These are phyloP conservation scores for Neocallimastix lanati DNA, from an alignment of 192 early-diverging fungal genomes.

Conservation along the genomic window DNA sequence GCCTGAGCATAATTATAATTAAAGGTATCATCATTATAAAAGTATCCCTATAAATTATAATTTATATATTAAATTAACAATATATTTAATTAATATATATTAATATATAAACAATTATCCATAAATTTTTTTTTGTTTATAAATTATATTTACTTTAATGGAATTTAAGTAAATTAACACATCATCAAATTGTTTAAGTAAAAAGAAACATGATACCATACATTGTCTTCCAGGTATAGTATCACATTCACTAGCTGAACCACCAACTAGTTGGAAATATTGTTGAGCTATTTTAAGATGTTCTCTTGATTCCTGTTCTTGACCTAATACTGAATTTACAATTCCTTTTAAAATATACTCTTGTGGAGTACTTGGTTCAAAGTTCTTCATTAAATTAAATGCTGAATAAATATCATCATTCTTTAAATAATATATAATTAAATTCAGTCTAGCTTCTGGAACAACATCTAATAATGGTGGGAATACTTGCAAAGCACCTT, in stretches of 20 bases:
- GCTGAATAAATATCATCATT: conserved; percentile 35
- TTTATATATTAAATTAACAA: neutral
- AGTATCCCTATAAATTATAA: conserved; percentile 21
- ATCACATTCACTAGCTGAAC: conserved; percentile 37
- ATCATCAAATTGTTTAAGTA: conserved; percentile 43
- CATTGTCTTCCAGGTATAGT: conserved; percentile 43
- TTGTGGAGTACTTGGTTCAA: conserved; percentile 35
- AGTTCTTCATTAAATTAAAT: conserved; percentile 43
- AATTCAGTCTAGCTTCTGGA: conserved; percentile 37
- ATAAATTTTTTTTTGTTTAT: too few species aligned
- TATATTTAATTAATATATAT: neutral
- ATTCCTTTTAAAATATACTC: conserved; percentile 47
- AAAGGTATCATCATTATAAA: conserved; percentile 49
- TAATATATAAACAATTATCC: too few species aligned
- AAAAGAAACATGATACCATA: conserved; percentile 42
- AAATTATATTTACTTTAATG: conserved; percentile 22
- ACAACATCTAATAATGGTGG: conserved; percentile 33
- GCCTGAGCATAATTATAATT: conserved; percentile 45
- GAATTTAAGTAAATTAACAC: conserved; percentile 41
- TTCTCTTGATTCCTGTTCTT: conserved; percentile 40
- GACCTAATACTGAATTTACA: conserved; percentile 35
- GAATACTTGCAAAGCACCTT: conserved; percentile 34
- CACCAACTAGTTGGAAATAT: conserved; percentile 42
- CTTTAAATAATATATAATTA: conserved; percentile 34
- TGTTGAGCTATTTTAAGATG: conserved; percentile 44